phyloP scores from a whole-genome alignment of 2,329 filamentous ascomycete genomes.

The Alternaria ethzedia region DNA sequence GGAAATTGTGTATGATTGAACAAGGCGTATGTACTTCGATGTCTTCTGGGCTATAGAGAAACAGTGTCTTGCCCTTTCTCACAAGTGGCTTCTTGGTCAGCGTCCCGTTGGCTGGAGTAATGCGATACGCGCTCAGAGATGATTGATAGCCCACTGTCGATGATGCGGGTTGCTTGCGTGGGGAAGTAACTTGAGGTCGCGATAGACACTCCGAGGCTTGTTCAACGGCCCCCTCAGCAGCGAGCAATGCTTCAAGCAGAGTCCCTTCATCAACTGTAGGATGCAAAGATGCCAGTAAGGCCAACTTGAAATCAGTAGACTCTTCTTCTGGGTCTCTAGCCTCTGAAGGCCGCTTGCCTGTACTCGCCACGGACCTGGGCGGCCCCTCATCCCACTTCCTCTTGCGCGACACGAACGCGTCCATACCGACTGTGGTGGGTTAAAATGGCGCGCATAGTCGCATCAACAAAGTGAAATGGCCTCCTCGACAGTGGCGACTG shows the following conservation, averaged over 20 bases:
- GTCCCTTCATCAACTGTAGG: slow-evolving; percentile 67
- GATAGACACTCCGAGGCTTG: slow-evolving; percentile 65
- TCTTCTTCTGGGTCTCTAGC: slow-evolving; percentile 59
- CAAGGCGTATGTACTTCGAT: slow-evolving; percentile 86
- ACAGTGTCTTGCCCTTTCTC: slow-evolving; percentile 80
- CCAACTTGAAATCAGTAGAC: slow-evolving; percentile 88
- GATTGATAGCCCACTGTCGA: slow-evolving; percentile 52
- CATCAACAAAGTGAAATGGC: neutral
- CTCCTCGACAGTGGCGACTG: neutral
- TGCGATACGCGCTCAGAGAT: slow-evolving; percentile 43
- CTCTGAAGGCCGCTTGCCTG: neutral
- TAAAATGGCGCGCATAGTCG: neutral
- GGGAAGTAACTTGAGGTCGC: slow-evolving; percentile 37
- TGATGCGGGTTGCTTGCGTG: slow-evolving; percentile 38
- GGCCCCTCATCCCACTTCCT: slow-evolving; percentile 32
- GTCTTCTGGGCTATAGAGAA: slow-evolving; percentile 81
- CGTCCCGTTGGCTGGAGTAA: slow-evolving; percentile 11
- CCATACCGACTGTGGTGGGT: slow-evolving; percentile 30
- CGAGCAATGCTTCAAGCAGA: slow-evolving; percentile 79
- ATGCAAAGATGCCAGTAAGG: slow-evolving; percentile 79
- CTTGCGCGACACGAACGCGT: slow-evolving; percentile 49
- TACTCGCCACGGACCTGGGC: neutral
- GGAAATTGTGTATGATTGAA: slow-evolving; percentile 90
- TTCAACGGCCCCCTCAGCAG: slow-evolving; percentile 77
- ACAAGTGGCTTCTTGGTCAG: slow-evolving; percentile 59